Percentiles rank a stretch among this genome's conserved stretches.
phyloP scores from a whole-genome alignment of 148 eudicot species.

The Heliosperma pusillum region DNA sequence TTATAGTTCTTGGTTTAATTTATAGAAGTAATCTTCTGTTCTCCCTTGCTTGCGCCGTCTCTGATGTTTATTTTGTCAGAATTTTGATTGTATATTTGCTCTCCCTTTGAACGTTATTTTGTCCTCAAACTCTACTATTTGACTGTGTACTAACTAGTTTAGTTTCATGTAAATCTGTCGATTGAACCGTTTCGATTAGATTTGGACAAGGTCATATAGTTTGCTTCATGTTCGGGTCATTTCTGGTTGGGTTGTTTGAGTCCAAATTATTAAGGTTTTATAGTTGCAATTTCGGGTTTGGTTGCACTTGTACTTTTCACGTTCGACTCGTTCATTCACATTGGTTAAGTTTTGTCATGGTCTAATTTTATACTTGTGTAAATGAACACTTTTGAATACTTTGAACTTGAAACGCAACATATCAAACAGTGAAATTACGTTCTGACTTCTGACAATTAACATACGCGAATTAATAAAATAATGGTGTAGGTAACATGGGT shows the following conservation, averaged over 20 bases:
- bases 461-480: not conserved
- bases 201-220: too few species aligned
- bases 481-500: conserved; percentile 88
- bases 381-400: too few species aligned
- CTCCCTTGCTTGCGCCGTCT: conserved; percentile 29
- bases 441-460: not conserved
- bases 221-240: too few species aligned
- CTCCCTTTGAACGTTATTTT: conserved; percentile 23
- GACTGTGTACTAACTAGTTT: not conserved
- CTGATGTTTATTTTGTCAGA: conserved; percentile 27
- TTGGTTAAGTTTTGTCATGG: too few species aligned
- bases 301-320: too few species aligned
- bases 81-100: conserved; percentile 23
- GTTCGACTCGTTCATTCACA: too few species aligned
- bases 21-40: conserved; percentile 18
- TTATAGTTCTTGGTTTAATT: conserved; percentile 10
- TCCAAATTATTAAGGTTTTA: too few species aligned
- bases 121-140: conserved; percentile 11
- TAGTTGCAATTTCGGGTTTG: too few species aligned
- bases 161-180: not conserved
- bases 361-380: too few species aligned
- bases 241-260: too few species aligned
- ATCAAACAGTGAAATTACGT: not conserved
- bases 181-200: too few species aligned
- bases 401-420: too few species aligned